These are phyloP conservation scores for Talaromyces sp. DNA, from an alignment of 2,329 filamentous ascomycete species.

Conservation along the genomic window DNA sequence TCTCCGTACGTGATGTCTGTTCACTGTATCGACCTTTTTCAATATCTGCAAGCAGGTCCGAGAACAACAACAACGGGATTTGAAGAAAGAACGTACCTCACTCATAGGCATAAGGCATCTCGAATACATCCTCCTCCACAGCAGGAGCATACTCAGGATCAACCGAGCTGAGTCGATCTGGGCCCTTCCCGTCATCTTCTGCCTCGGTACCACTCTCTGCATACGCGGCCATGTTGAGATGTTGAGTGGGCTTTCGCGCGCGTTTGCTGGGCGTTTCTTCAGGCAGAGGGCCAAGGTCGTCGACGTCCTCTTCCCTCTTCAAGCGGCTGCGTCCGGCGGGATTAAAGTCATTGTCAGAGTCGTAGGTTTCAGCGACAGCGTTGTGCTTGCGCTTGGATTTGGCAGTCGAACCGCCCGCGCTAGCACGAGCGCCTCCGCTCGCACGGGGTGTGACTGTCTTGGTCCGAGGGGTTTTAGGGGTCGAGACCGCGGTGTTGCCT, in stretches of 20 bases:
- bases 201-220: slow-evolving; percentile 1
- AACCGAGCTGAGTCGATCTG: background rate
- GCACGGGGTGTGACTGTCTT: background rate
- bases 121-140: background rate
- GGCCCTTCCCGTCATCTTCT: background rate
- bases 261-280: slow-evolving; percentile 10
- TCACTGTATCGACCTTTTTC: background rate
- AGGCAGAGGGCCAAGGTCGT: background rate
- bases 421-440: background rate
- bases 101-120: background rate
- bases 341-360: background rate
- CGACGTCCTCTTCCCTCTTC: background rate
- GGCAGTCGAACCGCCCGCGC: background rate
- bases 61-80: no score
- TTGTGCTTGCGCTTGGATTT: slow-evolving; percentile 7
- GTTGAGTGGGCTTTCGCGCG: background rate
- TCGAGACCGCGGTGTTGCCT: background rate
- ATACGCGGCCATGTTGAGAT: slow-evolving; percentile 3
- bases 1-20: background rate
- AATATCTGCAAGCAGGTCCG: background rate
- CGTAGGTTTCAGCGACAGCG: background rate
- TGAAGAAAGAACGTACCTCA: background rate
- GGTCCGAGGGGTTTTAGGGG: background rate
- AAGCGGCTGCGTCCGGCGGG: background rate
- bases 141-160: slow-evolving; percentile 10